Evolutionary conservation across 2,329 filamentous ascomycete genomes (phyloP).

Genomic region (Aspergillus sergii): DNA sequence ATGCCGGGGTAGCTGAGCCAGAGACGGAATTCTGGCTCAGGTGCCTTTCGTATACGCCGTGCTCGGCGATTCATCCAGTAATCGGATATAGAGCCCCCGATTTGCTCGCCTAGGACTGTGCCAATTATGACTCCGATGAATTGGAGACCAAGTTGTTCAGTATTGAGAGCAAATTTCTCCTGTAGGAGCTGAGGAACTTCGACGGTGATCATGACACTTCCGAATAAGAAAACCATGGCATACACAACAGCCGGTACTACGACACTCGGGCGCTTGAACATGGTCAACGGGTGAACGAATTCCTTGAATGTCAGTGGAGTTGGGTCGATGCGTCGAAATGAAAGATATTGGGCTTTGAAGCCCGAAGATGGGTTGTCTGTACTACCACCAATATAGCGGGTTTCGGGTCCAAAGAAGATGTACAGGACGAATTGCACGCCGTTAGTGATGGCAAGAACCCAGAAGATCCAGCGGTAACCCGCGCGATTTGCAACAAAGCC

Average conservation of each 20-base stretch:
- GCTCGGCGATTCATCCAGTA: constrained; percentile 55
- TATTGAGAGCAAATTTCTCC: constrained; percentile 58
- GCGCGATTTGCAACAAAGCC: constrained; percentile 53
- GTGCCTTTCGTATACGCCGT: constrained; percentile 36
- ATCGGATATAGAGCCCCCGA: constrained; percentile 59
- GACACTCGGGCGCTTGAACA: constrained; percentile 51
- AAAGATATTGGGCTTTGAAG: constrained; percentile 40
- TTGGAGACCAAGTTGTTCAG: constrained; percentile 62
- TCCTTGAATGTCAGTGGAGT: constrained; percentile 52
- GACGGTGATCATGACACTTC: constrained; percentile 57
- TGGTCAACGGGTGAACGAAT: constrained; percentile 55
- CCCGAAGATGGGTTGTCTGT: constrained; percentile 19
- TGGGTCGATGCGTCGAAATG: constrained; percentile 55
- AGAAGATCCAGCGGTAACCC: constrained; percentile 62
- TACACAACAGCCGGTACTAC: constrained; percentile 58
- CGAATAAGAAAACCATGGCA: constrained; percentile 61
- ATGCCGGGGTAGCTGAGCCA: constrained; percentile 61
- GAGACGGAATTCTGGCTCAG: constrained; percentile 56
- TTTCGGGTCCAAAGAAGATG: constrained; percentile 58
- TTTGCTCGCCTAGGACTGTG: constrained; percentile 61
- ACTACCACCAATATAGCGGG: constrained; percentile 47
- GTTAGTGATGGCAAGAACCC: constrained; percentile 60
- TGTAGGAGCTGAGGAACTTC: constrained; percentile 63
- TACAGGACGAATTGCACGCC: constrained; percentile 59
- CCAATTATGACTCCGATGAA: constrained; percentile 62